These are phyloP conservation scores for Ceratopteris richardii DNA, from an alignment of 75 land plant genomes.

Conservation along the genomic window DNA sequence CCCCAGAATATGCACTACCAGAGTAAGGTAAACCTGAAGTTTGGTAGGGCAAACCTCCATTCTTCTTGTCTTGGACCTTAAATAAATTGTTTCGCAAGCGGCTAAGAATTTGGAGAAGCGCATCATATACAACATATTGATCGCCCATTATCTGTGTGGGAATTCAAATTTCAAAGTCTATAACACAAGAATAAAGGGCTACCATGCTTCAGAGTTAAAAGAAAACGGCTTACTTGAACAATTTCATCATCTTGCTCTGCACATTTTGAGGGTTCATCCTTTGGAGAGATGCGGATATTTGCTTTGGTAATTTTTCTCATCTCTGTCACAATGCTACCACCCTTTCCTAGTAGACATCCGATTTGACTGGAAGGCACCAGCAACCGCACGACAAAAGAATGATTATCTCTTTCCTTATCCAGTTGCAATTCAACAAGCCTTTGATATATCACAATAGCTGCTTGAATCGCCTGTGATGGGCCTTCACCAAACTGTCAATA, in stretches of 20 bases:
- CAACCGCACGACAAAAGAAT: conserved; percentile 24
- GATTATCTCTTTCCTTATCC: conserved; percentile 8
- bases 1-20: too few species aligned
- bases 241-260: conserved; percentile 43
- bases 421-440: not conserved
- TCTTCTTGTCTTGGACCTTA: conserved; percentile 47
- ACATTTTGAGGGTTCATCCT: conserved; percentile 40
- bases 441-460: conserved; percentile 46
- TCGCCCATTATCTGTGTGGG: conserved; percentile 61
- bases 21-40: too few species aligned
- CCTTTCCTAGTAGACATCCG: conserved; percentile 49
- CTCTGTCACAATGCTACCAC: conserved; percentile 45
- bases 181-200: too few species aligned
- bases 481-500: not conserved
- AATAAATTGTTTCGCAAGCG: conserved; percentile 68
- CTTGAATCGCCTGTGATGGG: conserved; percentile 71
- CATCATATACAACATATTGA: conserved; percentile 58
- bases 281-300: conserved; percentile 40
- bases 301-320: conserved; percentile 56
- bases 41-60: conserved; percentile 11
- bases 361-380: conserved; percentile 53
- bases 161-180: too few species aligned
- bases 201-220: not conserved
- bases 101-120: conserved; percentile 64
- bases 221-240: conserved; percentile 34